Evolutionary conservation across 805 yeast genomes (phyloP), one percentile per base, ranked within the genome.

Genomic region (Suhomyces sp.): DNA sequence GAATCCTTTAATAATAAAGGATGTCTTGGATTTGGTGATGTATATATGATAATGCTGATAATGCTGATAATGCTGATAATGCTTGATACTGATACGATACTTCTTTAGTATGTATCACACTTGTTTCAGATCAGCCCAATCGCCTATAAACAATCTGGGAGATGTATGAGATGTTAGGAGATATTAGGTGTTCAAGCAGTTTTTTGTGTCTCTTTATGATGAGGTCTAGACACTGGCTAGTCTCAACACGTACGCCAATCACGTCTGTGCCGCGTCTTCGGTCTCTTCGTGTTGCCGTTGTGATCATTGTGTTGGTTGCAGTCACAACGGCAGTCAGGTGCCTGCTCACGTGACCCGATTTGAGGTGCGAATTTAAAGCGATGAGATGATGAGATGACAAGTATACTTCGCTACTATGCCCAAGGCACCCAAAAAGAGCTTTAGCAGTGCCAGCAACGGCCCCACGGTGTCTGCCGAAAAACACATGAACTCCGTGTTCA

Each of bases 401-500:
- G n/a, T n/a, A n/a, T 6, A 10, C 24, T 17, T 40, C n/a, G 19
- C 2, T 5, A 15, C 36, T 27, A 85, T 83, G 90, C 85, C 82
- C 27, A 84, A 82, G 63, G 87, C 85, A 15, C 81, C 80, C 7
- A 85, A 79, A 65, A 86, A 85, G 74, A 84, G 80, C 71, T 85
- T 84, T 59, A 69, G 76, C 22, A 67, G 74, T 2, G 72, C 78
- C 31, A 65, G 79, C 4, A 62, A 73, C 45, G 70, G 81, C 1
- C 79, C 80, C 9, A 78, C 82, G n/a, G 90, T 84, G 10, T 80
- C 86, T 6, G 87, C 88, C 10, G 87, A 83, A 50, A 85, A 84
- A 57, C 89, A 85, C 66, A 72, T 86, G 68, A 85, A 85, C 66
- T 84, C 90, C 2, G 97, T 94, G 36, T 94, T 94, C 82, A 94